Percentiles rank a stretch among this genome's conserved stretches.
Conservation (phyloP, 768 basidiomycete species). For the Psilocybe sp. region DNA sequence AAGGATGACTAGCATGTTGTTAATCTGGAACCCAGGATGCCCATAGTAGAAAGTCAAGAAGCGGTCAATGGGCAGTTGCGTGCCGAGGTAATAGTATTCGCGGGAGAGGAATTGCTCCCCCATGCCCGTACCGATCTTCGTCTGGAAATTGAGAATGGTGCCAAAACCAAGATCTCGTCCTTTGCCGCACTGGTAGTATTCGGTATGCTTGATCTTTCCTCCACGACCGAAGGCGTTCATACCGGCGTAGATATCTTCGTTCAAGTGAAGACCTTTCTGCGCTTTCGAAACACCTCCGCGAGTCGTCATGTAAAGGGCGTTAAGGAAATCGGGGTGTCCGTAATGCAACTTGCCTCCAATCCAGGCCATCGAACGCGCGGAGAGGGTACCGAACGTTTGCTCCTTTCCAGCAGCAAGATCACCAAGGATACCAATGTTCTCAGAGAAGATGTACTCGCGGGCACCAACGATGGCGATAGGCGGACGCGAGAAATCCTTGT, state of each 20-base stretch:
- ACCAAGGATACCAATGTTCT: slow-evolving; percentile 98
- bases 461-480: slow-evolving; percentile 98
- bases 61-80: slow-evolving; percentile 95
- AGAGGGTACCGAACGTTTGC: slow-evolving; percentile 97
- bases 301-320: slow-evolving; percentile 96
- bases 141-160: slow-evolving; percentile 99
- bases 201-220: slow-evolving; percentile 96
- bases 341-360: slow-evolving; percentile 99
- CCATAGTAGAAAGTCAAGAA: slow-evolving; percentile 99
- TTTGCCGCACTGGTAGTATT: slow-evolving; percentile 99
- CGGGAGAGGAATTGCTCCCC: slow-evolving; percentile 99
- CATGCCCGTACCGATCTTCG: slow-evolving; percentile 99
- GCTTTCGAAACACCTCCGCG: slow-evolving; percentile 99
- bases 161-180: slow-evolving; percentile 99
- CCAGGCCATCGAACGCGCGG: slow-evolving; percentile 95
- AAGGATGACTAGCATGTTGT: slow-evolving; percentile 98
- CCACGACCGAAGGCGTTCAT: slow-evolving; percentile 98
- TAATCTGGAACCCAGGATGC: slow-evolving; percentile 99
- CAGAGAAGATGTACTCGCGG: slow-evolving; percentile 99
- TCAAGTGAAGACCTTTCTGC: slow-evolving; percentile 97
- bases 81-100: slow-evolving; percentile 98
- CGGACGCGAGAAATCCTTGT: slow-evolving; percentile 81
- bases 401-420: slow-evolving; percentile 99
- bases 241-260: slow-evolving; percentile 99
- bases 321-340: slow-evolving; percentile 99